Evolutionary conservation across 2,329 filamentous ascomycete species (phyloP), one percentile per base, ranked within the genome.

Genomic region (Pseudocercospora cruenta): DNA sequence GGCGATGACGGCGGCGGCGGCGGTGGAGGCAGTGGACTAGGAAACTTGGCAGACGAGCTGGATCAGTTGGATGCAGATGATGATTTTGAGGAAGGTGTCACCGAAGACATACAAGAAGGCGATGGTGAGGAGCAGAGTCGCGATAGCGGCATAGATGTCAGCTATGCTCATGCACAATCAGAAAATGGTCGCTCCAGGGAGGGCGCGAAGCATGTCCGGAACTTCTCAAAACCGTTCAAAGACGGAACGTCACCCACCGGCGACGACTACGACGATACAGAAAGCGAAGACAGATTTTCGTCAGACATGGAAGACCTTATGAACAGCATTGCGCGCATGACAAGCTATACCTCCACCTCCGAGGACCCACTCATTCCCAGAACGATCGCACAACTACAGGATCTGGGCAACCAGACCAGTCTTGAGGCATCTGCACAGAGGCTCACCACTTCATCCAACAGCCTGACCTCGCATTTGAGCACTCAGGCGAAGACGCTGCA

Each of bases 31-130:
- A 87, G 87, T 67, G 89, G 90, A 8, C 82, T 93, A 68, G 92
- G 91, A 33, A 94, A 93, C 72, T 79, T 95, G 58, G 92, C 92
- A 1, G 92, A 94, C 78, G 92, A 95, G 78, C 82, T 95, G 57
- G 92, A 94, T 78, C 92, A 95, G 78, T 81, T 95, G 57, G 73
- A 74, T 55, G 73, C 76, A 54, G 75, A 77, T 7, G 74, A 73
- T 33, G 73, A 73, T 1, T 69, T 73, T 51, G 73, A 72, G 22
- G 73, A 75, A 55, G 73, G 72, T 36, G 66, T 62, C 63, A 72
- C 70, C 10, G 69, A 73, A 33, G 63, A 58, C 28, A 58, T 70
- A 53, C 66, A 63, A n/a, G 62, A 71, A 22, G 63, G 55, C 24
- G 62, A 70, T 51, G 67, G 63, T 21, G 64, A 71, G 53, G 66